Evolutionary conservation across 1,139 yeast species (phyloP).

Genomic region (Geotrichum australiense): DNA sequence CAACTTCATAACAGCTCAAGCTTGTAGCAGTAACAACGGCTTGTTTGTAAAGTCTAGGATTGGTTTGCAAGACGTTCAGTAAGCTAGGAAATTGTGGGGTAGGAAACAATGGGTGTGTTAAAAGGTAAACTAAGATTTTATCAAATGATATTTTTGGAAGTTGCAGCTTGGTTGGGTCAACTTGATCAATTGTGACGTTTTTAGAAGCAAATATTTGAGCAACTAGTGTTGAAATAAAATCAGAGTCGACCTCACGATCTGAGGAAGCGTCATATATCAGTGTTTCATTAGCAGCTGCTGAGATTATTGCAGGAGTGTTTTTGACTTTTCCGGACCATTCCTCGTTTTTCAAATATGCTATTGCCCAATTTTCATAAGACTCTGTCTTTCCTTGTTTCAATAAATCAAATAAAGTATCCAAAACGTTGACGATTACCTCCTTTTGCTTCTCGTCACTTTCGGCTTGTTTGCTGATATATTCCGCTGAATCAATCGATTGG

Average conservation of each 20-base stretch:
- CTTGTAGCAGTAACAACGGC: constrained; percentile 75
- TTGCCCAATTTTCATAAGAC: constrained; percentile 26
- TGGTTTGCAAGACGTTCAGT: constrained; percentile 42
- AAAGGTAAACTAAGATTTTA: constrained; percentile 57
- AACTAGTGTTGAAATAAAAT: constrained; percentile 39
- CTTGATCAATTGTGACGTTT: constrained; percentile 11
- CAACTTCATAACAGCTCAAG: constrained; percentile 55
- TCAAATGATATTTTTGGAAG: constrained; percentile 30
- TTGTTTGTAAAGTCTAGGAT: constrained; percentile 65
- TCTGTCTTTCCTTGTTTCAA: constrained; percentile 19
- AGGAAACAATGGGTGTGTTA: constrained; percentile 87
- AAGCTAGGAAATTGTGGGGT: constrained; percentile 49
- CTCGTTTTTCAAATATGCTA: constrained; percentile 26
- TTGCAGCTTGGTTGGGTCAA: constrained; percentile 10
- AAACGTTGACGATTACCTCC: neutral
- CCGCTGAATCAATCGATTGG: constrained; percentile 5
- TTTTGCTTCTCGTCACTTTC: constrained; percentile 4
- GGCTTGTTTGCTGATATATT: constrained; percentile 9
- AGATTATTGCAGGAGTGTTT: constrained; percentile 18
- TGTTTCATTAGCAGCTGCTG: constrained; percentile 17
- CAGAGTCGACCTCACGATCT: constrained; percentile 60
- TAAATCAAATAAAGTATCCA: constrained; percentile 3
- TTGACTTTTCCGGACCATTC: constrained; percentile 25
- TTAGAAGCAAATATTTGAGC: constrained; percentile 14
- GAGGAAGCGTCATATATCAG: constrained; percentile 53